A percentile compares a stretch with the other conserved stretches of the same genome.
phyloP scores from a whole-genome alignment of 768 basidiomycete genomes.

The Podaxis pistillaris region DNA sequence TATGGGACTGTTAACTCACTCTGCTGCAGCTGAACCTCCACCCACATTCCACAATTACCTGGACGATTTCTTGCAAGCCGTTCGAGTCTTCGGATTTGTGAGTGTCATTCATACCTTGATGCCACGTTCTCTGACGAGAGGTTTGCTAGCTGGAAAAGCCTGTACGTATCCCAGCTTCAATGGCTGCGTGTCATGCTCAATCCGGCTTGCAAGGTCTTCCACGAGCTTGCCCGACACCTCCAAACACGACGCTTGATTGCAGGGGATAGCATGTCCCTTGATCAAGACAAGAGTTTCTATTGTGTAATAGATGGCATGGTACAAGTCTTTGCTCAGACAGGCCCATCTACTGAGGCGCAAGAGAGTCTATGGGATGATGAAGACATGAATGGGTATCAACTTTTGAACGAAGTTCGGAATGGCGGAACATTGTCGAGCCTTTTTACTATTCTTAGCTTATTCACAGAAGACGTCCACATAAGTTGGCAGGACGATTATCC shows the following conservation, averaged over 20 bases:
- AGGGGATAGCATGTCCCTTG: constrained; percentile 89
- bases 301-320: constrained; percentile 98
- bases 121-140: constrained; percentile 4
- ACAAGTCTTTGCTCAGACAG: constrained; percentile 83
- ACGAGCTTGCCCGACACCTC: constrained; percentile 93
- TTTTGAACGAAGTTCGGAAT: constrained; percentile 93
- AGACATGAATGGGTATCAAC: constrained; percentile 92
- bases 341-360: constrained; percentile 43
- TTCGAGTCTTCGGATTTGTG: constrained; percentile 95
- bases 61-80: constrained; percentile 95
- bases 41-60: constrained; percentile 93
- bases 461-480: constrained; percentile 91
- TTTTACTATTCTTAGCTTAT: constrained; percentile 94
- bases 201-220: constrained; percentile 68
- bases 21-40: constrained; percentile 43
- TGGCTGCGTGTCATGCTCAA: not conserved
- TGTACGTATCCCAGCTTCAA: constrained; percentile 40
- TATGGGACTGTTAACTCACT: not conserved
- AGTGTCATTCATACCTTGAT: constrained; percentile 21
- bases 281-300: constrained; percentile 94
- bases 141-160: constrained; percentile 75
- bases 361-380: constrained; percentile 76
- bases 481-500: constrained; percentile 79
- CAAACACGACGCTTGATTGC: constrained; percentile 95
- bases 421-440: constrained; percentile 95